phyloP scores from a whole-genome alignment of 371 early-diverging fungal species.

The Mucor racemosus region DNA sequence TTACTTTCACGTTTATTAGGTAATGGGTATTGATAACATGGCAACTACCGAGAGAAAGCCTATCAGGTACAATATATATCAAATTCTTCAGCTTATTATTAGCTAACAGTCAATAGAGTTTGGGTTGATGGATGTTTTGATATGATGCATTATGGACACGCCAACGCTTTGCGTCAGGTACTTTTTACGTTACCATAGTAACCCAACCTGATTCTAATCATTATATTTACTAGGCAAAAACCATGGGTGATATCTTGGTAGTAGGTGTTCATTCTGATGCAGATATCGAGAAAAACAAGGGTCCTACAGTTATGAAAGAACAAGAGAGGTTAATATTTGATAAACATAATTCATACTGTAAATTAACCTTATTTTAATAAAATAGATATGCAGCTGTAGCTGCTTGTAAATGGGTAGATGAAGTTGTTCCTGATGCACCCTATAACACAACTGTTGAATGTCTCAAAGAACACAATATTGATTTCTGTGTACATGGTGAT shows the following conservation, averaged over 20 bases:
- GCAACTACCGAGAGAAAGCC: constrained; percentile 26
- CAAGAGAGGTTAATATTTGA: constrained; percentile 73
- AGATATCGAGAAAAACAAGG: constrained; percentile 92
- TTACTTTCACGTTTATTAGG: neutral
- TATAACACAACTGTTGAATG: constrained; percentile 88
- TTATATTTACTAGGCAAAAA: constrained; percentile 62
- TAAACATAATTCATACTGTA: neutral
- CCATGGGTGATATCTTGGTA: constrained; percentile 90
- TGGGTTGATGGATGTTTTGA: constrained; percentile 97
- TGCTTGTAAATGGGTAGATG: constrained; percentile 97
- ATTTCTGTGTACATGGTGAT: constrained; percentile 96
- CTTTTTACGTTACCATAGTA: neutral
- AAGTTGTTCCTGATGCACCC: constrained; percentile 94
- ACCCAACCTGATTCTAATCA: neutral
- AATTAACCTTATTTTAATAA: neutral
- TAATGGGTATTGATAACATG: constrained; percentile 1
- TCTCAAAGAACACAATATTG: constrained; percentile 83
- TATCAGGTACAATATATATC: constrained; percentile 20
- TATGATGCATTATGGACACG: constrained; percentile 96
- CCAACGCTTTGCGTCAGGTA: constrained; percentile 91
- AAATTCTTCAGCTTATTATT: neutral
- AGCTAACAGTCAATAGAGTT: constrained; percentile 45
- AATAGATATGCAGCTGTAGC: constrained; percentile 90
- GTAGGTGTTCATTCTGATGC: constrained; percentile 97
- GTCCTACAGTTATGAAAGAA: constrained; percentile 96